Percentiles rank a stretch among this genome's conserved stretches.
These are phyloP conservation scores for Allomyces javanicus DNA, from an alignment of 192 early-diverging fungal genomes.

Conservation along the genomic window DNA sequence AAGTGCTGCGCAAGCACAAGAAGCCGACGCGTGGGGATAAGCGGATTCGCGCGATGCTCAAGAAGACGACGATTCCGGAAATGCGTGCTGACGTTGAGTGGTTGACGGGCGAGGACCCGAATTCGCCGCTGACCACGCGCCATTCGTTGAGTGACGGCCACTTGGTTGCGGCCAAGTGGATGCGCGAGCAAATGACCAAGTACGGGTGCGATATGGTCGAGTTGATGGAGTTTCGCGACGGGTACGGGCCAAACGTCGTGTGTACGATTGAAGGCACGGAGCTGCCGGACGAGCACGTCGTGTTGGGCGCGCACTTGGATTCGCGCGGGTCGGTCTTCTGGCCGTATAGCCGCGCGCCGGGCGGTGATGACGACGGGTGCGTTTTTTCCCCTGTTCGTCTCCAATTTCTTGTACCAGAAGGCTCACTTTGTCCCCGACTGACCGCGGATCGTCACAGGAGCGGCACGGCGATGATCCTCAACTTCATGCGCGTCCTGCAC, in stretches of 20 bases:
- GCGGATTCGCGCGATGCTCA: conserved; percentile 11
- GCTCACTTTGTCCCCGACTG: no score
- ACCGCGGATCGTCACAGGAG: background rate
- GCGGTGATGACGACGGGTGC: conserved; percentile 19
- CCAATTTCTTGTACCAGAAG: no score
- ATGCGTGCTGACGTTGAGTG: conserved; percentile 16
- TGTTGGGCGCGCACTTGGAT: conserved; percentile 22
- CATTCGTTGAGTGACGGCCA: conserved; percentile 14
- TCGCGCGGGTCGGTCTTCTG: conserved; percentile 17
- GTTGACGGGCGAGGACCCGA: conserved; percentile 16
- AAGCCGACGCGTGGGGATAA: conserved; percentile 2
- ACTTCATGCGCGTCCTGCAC: conserved; percentile 13
- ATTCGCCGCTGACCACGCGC: conserved; percentile 14
- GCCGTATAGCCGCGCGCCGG: conserved; percentile 12
- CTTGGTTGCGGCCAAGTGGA: conserved; percentile 14
- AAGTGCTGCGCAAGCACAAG: no score
- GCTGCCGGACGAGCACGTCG: conserved; percentile 17
- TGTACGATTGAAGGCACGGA: conserved; percentile 20
- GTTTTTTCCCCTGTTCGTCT: background rate
- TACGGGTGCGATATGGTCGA: conserved; percentile 18
- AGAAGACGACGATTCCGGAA: conserved; percentile 10
- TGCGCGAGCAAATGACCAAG: conserved; percentile 15
- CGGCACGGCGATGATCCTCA: conserved; percentile 17
- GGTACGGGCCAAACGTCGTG: conserved; percentile 22
- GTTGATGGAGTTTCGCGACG: conserved; percentile 11